Evolutionary conservation across 1,284 basidiomycete species (phyloP).

Genomic region (Gastroboletus turbinatus): DNA sequence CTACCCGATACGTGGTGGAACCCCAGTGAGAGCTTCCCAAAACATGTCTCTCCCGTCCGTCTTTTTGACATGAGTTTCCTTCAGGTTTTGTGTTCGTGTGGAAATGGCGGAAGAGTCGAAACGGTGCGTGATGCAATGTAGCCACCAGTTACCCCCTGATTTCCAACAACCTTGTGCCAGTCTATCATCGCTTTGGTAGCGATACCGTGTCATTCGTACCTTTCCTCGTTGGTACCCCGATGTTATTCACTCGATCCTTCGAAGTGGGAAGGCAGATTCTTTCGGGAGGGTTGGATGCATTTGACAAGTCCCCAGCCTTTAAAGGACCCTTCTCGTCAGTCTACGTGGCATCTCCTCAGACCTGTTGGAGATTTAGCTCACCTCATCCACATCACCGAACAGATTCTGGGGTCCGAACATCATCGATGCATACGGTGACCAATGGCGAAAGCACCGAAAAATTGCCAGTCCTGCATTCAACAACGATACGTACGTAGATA

Average conservation of each 20-base stretch:
- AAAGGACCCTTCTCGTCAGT: background rate
- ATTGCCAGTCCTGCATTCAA: background rate
- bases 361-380: background rate
- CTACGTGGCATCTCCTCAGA: background rate
- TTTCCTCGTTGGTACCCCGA: background rate
- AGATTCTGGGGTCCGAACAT: constrained; percentile 2
- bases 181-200: background rate
- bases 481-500: background rate
- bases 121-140: background rate
- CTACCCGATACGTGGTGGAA: background rate
- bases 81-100: background rate
- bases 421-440: background rate
- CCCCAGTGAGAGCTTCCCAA: background rate
- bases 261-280: constrained; percentile 1
- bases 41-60: background rate
- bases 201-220: constrained; percentile 1
- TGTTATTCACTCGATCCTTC: background rate
- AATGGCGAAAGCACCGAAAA: constrained; percentile 1
- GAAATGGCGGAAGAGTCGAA: background rate
- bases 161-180: background rate
- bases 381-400: background rate
- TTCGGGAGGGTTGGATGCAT: background rate
- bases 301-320: background rate
- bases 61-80: background rate
- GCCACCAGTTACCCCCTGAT: too few species aligned